phyloP scores from a whole-genome alignment of 1,284 basidiomycete species.

The Ustilago nuda region DNA sequence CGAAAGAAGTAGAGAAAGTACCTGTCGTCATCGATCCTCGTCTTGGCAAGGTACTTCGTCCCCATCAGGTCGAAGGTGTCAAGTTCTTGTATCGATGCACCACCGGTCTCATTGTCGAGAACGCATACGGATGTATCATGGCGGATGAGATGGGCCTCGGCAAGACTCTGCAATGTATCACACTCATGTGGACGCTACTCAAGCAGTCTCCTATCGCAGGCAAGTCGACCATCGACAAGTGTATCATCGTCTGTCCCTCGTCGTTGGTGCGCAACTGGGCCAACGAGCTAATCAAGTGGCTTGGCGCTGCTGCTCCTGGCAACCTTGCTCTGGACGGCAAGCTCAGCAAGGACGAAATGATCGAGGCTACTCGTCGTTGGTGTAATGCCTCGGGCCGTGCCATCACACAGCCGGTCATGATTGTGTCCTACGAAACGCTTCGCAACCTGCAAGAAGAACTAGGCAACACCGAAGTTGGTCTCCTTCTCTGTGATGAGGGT shows the following conservation, averaged over 20 bases:
- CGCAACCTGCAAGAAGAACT: slow-evolving; percentile 70
- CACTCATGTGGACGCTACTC: slow-evolving; percentile 94
- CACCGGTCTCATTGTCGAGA: slow-evolving; percentile 90
- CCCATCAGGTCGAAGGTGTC: slow-evolving; percentile 76
- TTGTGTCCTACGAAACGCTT: slow-evolving; percentile 97
- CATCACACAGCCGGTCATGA: slow-evolving; percentile 79
- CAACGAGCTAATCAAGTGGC: slow-evolving; percentile 79
- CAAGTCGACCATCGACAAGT: slow-evolving; percentile 93
- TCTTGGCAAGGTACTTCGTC: slow-evolving; percentile 75
- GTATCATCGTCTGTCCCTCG: slow-evolving; percentile 96
- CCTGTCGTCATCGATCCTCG: slow-evolving; percentile 96
- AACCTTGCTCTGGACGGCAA: slow-evolving; percentile 65
- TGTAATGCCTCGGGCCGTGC: slow-evolving; percentile 60
- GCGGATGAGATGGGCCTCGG: slow-evolving; percentile 94
- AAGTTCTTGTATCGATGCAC: slow-evolving; percentile 97
- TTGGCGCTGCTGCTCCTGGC: slow-evolving; percentile 63
- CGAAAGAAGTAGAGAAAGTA: slow-evolving; percentile 76
- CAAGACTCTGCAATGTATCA: slow-evolving; percentile 96
- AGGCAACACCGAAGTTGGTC: slow-evolving; percentile 77
- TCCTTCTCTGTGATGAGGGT: slow-evolving; percentile 95
- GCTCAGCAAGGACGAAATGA: slow-evolving; percentile 66
- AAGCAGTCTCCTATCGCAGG: slow-evolving; percentile 92
- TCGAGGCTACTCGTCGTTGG: slow-evolving; percentile 65
- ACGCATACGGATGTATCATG: slow-evolving; percentile 98
- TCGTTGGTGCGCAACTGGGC: slow-evolving; percentile 99